Conservation (phyloP, 2,329 filamentous ascomycete genomes). For the Didymella pinodella region DNA sequence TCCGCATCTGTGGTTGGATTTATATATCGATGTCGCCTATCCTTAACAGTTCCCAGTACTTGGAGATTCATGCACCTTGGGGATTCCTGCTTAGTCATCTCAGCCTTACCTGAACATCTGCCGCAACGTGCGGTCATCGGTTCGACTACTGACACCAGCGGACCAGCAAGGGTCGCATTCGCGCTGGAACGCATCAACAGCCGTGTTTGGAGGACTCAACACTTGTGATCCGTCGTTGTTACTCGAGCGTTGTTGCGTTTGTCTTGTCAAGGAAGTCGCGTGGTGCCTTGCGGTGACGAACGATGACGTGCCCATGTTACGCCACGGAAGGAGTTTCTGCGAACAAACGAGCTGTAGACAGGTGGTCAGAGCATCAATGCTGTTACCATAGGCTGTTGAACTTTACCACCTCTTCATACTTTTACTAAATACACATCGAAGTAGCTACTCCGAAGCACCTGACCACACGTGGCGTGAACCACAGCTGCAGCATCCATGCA, state of each 20-base stretch:
- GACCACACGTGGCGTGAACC: background rate
- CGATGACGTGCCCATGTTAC: constrained; percentile 12
- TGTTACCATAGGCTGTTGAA: background rate
- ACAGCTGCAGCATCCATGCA: constrained; percentile 10
- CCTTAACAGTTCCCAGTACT: background rate
- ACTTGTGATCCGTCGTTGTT: constrained; percentile 2
- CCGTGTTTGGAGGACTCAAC: background rate
- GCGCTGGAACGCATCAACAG: constrained; percentile 4
- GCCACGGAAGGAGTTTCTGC: background rate
- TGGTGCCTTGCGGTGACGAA: constrained; percentile 4
- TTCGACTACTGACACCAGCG: background rate
- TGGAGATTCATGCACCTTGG: background rate
- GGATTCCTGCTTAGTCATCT: background rate
- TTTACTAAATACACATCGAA: background rate
- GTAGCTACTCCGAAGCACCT: background rate
- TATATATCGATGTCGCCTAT: background rate
- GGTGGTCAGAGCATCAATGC: background rate
- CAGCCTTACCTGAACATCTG: background rate
- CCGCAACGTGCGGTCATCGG: constrained; percentile 9
- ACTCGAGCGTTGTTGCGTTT: constrained; percentile 1
- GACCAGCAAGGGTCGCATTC: background rate
- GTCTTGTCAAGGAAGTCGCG: background rate
- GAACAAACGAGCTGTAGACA: background rate
- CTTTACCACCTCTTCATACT: background rate
- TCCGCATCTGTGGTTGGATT: background rate